Base-by-base conservation (phyloP, 2,329 filamentous ascomycete species). In the Arachnomyces sp. region DNA sequence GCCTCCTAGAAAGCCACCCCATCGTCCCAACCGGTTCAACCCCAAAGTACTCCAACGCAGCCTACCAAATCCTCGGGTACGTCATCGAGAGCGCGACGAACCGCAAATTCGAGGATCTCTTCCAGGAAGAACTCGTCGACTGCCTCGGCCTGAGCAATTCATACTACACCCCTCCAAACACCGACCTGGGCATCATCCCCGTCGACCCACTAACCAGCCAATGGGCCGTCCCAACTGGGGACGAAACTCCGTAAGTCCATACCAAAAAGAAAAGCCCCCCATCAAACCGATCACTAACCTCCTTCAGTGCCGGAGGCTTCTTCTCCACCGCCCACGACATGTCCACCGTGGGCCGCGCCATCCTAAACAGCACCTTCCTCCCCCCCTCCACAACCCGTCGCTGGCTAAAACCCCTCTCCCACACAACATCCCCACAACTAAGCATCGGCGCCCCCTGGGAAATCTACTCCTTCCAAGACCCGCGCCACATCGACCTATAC, bases 21-120 rank as follows among this genome's bases (percentile, higher is more conserved):
- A 54, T 64, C 1, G 72, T 67, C 37, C 49, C 55, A 0, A 64
- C 71, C 0, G 70, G 66, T 46, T 59, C 63, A 0, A 65, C 58
- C 2, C 70, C 72, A 0, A 56, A 63, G 2, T 77, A 77, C 50
- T 69, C 71, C 18, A 74, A 76, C 46, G 54, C 65, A 2, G 70
- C 60, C 1, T 68, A 70, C 14, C 54, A 63, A 1, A 42, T 73
- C 2, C 60, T 74, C 1, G 68, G 67, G 2, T 53, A 67, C 1
- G 66, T 67, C 0, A 55, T 76, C 1, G 67, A 73, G 43, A 60
- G 60, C 4, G 59, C 68, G 0, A 68, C 66, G 0, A 63, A 65
- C 3, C 61, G 60, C 34, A 47, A 62, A 0, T 65, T 67, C 13
- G 52, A 56, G 1, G 54, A 70, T 2, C 54, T 70, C 3, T 57